Evolutionary conservation across 768 basidiomycete species (phyloP), one percentile per base, ranked within the genome.

Genomic region (Gloeopeniophorella convolvens): DNA sequence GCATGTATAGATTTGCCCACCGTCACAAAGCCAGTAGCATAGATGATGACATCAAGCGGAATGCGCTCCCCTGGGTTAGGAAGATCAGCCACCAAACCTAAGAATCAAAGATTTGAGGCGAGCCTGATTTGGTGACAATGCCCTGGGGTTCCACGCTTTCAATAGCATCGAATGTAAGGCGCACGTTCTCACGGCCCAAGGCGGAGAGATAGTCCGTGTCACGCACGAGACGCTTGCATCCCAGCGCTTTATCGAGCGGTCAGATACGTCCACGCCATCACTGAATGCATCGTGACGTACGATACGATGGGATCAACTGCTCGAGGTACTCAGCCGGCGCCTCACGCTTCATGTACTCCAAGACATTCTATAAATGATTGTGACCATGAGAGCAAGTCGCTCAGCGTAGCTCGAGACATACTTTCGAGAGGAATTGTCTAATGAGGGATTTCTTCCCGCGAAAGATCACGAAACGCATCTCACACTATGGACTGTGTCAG

Each of bases 1-100:
- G 33, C 5, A 45, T 34, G 44, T n/a, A 23, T 12, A 35, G 16
- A 32, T 20, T 8, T 16, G 57, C 49, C 26, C 7, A 70, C 68
- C 40, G 61, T 53, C 10, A 48, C 48, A 46, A 65, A 70, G 28
- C 69, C 69, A 2, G 69, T 71, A 9, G 61, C 64, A 12, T 55
- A 65, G 36, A 68, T 40, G 42, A 71, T 65, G 4, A 66, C 57
- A 42, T 71, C 69, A n/a, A 71, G 60, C 3, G 60, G 54, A 15
- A 64, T 13, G 11, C 47, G 18, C 43, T 68, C 60, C 27, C 67
- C 66, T 26, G 52, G 20, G 44, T 13, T 11, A 24, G 28, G 23
- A 35, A 11, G 3, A n/a, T 46, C 28, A 32, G 24, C 20, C 18
- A 8, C 7, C 24, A 21, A 31, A 42, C 27, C 20, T 10, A 30